Base-by-base conservation (phyloP, 148 eudicot species). In the Nyssa sinensis region DNA sequence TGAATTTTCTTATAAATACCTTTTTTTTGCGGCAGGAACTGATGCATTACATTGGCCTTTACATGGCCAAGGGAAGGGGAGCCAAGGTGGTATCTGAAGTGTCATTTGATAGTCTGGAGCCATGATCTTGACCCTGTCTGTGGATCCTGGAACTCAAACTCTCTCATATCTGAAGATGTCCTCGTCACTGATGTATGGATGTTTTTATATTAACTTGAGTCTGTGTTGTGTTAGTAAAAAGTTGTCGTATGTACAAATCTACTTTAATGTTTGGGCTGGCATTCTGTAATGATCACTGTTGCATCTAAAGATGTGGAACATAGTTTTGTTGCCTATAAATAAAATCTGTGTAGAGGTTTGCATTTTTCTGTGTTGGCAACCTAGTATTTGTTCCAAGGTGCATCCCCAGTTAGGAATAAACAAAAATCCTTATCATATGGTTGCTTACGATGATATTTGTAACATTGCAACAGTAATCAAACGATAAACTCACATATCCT, bases 31-130 rank as follows among this genome's bases (percentile, higher is more conserved):
- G 74, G 65, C 87, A 93, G 98, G 96, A 89, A 61, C 65, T 93
- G 62, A 93, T 91, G 96, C 98, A 91, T 79, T 96, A 93, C 65
- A 72, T 93, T 64, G 98, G 92, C 61, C 92, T 93, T 32, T 93
- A 93, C 80, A 81, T 93, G 72, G 96, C 98, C 47, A 83, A 84
- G 77, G 87, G 89, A 74, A 93, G 98, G 79, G 98, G 98, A 75
- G 98, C 98, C 59, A 89, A 82, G 79, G 88, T 93, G 82, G 93
- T 88, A 6, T 89, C 96, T 28, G 81, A 87, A 78, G 89, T 91
- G 72, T 81, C 78, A 16, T 83, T 86, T 74, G 78, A 27, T 35
- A 25, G 9, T 7, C 58, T 32, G 30, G 32, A 73, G 51, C 32
- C 57, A 53, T 39, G 62, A 72, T 34, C 25, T 58, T 17, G 19